These are phyloP conservation scores for Pyrus bretschneideri DNA, from an alignment of 306 rosid genomes.

Conservation along the genomic window DNA sequence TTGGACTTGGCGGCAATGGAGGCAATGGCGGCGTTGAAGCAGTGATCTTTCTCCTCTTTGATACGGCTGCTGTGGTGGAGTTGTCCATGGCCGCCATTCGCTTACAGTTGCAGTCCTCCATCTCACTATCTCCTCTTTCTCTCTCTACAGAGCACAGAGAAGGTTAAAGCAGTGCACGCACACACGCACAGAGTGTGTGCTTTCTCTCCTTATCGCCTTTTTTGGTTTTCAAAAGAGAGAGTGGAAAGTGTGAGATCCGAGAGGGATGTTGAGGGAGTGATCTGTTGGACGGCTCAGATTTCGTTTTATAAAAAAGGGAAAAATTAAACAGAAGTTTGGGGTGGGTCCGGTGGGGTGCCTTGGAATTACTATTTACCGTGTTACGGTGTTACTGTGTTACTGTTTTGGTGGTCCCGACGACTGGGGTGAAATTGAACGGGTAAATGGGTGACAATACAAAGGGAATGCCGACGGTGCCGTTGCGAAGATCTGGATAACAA, in stretches of 20 bases:
- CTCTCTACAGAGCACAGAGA: not conserved
- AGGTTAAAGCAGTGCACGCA: not conserved
- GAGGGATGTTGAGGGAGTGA: conserved; percentile 30
- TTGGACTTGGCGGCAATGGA: not conserved
- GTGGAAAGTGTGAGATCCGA: conserved; percentile 30
- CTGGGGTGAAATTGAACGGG: not conserved
- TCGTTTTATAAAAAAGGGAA: not conserved
- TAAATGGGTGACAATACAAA: conserved; percentile 3
- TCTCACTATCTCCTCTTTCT: conserved; percentile 6
- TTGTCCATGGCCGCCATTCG: conserved; percentile 33
- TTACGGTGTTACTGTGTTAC: not conserved
- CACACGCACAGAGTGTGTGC: not conserved
- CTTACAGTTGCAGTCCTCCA: conserved; percentile 41
- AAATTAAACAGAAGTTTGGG: not conserved
- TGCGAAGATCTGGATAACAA: conserved; percentile 1
- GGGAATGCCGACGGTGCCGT: conserved; percentile 13
- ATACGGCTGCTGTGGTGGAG: conserved; percentile 17
- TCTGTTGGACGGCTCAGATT: conserved; percentile 44
- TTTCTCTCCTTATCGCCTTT: not conserved
- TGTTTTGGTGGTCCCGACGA: conserved; percentile 12
- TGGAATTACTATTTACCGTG: not conserved
- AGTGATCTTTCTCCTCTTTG: conserved; percentile 48
- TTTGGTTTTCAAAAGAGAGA: conserved; percentile 1
- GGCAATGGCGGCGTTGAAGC: not conserved
- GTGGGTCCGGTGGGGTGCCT: not conserved